Base-by-base conservation (phyloP, 2,329 filamentous ascomycete species). In the Zalaria obscura region DNA sequence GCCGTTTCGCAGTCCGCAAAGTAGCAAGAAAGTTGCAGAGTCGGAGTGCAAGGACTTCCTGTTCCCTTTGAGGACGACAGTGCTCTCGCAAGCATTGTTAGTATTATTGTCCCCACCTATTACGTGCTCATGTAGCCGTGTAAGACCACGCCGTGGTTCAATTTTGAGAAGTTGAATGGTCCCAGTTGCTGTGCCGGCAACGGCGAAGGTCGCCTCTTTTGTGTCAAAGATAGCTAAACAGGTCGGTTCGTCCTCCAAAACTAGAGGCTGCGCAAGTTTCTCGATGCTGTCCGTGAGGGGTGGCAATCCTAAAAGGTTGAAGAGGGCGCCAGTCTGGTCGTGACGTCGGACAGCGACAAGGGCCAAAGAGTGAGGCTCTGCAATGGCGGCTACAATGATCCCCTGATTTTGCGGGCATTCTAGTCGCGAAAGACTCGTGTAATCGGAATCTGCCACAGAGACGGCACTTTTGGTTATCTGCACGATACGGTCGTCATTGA, bases 1-100 rank as follows among this genome's bases (percentile, higher is more conserved):
- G 18, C 62, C 62, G 43, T 58, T 53, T 5, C 62, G 56, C 35
- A 60, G 55, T 4, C 58, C 58, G 43, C 60, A 64, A 2, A 60
- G 48, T 6, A 64, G 38, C 5, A 53, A 25, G 9, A 40, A 40
- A 11, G 44, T 27, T 11, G 26, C 25, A 57, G 40, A 10, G 27
- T 27, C 7, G 1, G 25, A 33, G 5, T 31, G 5, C 10, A 11
- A 7, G n/a, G 29, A 10, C 25, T 8, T 8, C 18, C 7, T 25
- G 4, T 35, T 26, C 5, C 32, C 29, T 5, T 34, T 26, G 6
- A 59, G 35, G 3, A 50, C 53, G 3, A 52, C 54, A n/a, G 43
- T 35, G 43, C 53, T 56, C 39, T 61, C 58, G 42, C 56, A 60
- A 2, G 56, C 42, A 32, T 47, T 42, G 34, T 33, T 36, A 32